Percentiles rank a stretch among this genome's conserved stretches.
Evolutionary conservation across 192 early-diverging fungal genomes (phyloP).

Genomic region (Oehlia diaphana): DNA sequence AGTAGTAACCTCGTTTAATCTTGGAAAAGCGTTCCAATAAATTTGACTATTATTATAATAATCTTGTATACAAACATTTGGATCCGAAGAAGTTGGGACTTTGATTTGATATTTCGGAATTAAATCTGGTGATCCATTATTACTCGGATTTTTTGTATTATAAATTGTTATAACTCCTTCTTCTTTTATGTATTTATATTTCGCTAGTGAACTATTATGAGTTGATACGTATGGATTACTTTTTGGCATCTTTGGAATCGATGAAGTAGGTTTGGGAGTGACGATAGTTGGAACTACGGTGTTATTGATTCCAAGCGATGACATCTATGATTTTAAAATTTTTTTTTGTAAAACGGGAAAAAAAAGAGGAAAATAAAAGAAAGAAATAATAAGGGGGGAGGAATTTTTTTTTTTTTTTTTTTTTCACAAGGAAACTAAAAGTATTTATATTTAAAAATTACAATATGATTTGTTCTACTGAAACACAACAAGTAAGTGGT

Average conservation of each 20-base stretch:
- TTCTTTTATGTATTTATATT: not conserved
- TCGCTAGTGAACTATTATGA: not conserved
- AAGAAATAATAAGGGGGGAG: too few relatives aligned
- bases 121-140: not conserved
- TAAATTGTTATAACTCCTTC: not conserved
- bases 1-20: not conserved
- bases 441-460: too few relatives aligned
- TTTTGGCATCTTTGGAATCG: not conserved
- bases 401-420: too few relatives aligned
- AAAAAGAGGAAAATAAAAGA: not conserved
- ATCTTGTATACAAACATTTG: not conserved
- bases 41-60: not conserved
- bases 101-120: not conserved
- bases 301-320: not conserved
- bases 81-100: not conserved
- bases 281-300: not conserved
- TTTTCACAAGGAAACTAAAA: too few relatives aligned
- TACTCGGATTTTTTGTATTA: not conserved
- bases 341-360: not conserved
- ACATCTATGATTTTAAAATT: not conserved
- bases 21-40: not conserved
- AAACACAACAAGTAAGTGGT: too few relatives aligned
- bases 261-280: not conserved
- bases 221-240: not conserved
- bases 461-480: too few relatives aligned